These are phyloP conservation scores for Hypericum perforatum DNA, from an alignment of 345 rosid species.

Conservation along the genomic window DNA sequence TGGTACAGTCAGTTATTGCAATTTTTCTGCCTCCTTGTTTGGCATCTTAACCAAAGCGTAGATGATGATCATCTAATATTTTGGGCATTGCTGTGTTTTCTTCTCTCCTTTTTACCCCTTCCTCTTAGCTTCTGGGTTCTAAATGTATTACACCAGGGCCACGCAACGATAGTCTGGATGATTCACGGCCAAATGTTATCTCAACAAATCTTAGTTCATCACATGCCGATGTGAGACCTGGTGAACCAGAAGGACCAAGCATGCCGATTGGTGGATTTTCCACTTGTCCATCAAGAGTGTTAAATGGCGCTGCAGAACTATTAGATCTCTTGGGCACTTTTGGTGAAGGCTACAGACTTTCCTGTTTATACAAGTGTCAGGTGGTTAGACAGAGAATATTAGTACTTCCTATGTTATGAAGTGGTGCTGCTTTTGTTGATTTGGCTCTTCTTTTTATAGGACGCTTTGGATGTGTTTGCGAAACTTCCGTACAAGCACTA, in stretches of 20 bases:
- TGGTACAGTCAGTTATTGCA: no score
- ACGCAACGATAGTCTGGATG: constrained; percentile 64
- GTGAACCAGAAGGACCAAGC: constrained; percentile 53
- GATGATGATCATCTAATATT: no score
- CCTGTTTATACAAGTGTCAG: constrained; percentile 81
- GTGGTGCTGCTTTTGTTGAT: constrained; percentile 14
- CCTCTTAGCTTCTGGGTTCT: constrained; percentile 11
- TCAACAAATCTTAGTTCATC: constrained; percentile 42
- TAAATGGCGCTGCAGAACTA: constrained; percentile 63
- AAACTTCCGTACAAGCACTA: constrained; percentile 83
- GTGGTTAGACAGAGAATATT: constrained; percentile 20
- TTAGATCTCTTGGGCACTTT: constrained; percentile 64
- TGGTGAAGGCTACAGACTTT: constrained; percentile 91
- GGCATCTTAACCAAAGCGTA: no score
- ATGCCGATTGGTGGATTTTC: constrained; percentile 35
- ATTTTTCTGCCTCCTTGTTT: not conserved
- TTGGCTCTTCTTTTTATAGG: constrained; percentile 45
- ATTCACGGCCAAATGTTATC: constrained; percentile 48
- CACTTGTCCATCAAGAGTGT: constrained; percentile 38
- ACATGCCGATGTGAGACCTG: constrained; percentile 41
- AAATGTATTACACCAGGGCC: constrained; percentile 36
- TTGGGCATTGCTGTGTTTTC: no score
- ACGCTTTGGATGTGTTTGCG: constrained; percentile 62
- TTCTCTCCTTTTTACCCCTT: no score
- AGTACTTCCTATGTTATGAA: constrained; percentile 4